These are phyloP conservation scores for Phytophthora brassicae DNA, from an alignment of 352 stramenopile genomes.

Conservation along the genomic window DNA sequence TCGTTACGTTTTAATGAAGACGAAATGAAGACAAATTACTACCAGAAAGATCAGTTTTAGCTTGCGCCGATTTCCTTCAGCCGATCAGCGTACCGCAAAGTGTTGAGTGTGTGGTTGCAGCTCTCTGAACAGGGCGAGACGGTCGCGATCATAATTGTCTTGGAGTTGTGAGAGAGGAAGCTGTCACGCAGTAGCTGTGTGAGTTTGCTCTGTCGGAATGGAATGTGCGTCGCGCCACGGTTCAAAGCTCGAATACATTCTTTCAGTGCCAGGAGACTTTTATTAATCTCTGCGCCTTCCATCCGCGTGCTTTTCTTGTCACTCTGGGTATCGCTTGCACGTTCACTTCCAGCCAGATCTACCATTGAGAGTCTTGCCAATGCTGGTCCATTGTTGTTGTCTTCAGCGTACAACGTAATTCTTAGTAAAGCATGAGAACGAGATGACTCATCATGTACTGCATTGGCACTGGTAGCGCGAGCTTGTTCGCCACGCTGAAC, in stretches of 20 bases:
- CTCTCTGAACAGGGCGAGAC: conserved; percentile 93
- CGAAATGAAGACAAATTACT: neutral
- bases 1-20: too few relatives aligned
- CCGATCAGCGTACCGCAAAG: conserved; percentile 94
- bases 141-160: conserved; percentile 95
- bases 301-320: conserved; percentile 90
- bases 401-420: conserved; percentile 61
- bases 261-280: conserved; percentile 95
- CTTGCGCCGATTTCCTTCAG: conserved; percentile 88
- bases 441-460: conserved; percentile 92
- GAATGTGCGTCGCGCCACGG: conserved; percentile 84
- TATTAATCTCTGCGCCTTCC: conserved; percentile 98
- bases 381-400: conserved; percentile 17
- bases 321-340: conserved; percentile 92
- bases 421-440: conserved; percentile 92
- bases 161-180: conserved; percentile 91
- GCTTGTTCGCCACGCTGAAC: conserved; percentile 88
- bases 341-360: conserved; percentile 94
- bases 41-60: conserved; percentile 10
- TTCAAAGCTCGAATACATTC: conserved; percentile 96
- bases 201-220: conserved; percentile 95
- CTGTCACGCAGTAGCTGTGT: conserved; percentile 92
- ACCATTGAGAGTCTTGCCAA: conserved; percentile 77
- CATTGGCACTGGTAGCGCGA: conserved; percentile 95
- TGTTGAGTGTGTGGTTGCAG: conserved; percentile 96